Percentiles rank a stretch among this genome's conserved stretches.
Evolutionary conservation across 768 basidiomycete genomes (phyloP).

Genomic region (Russula foetens): DNA sequence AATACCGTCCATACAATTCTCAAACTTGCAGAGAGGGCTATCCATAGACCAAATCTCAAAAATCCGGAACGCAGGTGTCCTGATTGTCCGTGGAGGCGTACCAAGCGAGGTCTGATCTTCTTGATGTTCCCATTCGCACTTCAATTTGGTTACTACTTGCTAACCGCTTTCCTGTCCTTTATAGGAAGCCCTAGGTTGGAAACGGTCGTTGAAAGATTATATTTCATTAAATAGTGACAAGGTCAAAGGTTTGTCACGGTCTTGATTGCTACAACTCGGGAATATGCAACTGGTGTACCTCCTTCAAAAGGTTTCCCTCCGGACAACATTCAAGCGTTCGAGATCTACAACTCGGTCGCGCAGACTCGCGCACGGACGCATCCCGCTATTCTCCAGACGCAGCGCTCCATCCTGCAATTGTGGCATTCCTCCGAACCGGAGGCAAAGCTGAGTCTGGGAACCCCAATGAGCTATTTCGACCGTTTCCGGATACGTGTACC

Average conservation of each 20-base stretch:
- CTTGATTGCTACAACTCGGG: background rate
- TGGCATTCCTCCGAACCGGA: conserved; percentile 45
- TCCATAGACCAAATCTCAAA: conserved; percentile 35
- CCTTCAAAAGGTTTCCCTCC: conserved; percentile 48
- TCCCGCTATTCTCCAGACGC: conserved; percentile 46
- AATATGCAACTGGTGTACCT: background rate
- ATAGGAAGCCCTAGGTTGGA: conserved; percentile 56
- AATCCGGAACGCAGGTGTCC: conserved; percentile 45
- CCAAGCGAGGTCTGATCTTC: conserved; percentile 37
- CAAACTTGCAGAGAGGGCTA: conserved; percentile 39
- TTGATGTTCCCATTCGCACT: background rate
- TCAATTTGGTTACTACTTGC: background rate
- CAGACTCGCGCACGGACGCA: conserved; percentile 67
- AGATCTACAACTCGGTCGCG: conserved; percentile 58
- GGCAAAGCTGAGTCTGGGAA: conserved; percentile 39
- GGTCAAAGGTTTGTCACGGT: conserved; percentile 42
- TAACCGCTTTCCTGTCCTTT: background rate
- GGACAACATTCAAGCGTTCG: conserved; percentile 62
- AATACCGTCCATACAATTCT: conserved; percentile 42
- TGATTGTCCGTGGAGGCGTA: conserved; percentile 52
- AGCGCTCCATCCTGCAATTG: conserved; percentile 47
- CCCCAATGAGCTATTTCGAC: conserved; percentile 71
- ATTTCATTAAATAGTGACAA: conserved; percentile 37
- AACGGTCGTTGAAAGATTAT: conserved; percentile 45
- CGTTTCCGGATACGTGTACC: conserved; percentile 65